These are phyloP conservation scores for Lupinus albus DNA, from an alignment of 306 rosid genomes.

Conservation along the genomic window DNA sequence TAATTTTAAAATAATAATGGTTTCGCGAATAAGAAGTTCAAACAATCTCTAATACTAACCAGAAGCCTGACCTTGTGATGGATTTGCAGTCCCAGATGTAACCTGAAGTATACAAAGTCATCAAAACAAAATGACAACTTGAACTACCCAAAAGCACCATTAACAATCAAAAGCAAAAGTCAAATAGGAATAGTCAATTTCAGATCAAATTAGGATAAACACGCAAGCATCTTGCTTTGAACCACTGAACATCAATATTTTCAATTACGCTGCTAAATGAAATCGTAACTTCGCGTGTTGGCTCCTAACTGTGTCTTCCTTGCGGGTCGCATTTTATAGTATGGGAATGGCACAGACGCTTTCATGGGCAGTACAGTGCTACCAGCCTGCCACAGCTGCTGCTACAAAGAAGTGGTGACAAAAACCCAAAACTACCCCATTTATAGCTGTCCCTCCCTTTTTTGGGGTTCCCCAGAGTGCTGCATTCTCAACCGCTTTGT, in stretches of 20 bases:
- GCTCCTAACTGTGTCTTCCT: no score
- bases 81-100: conserved; percentile 52
- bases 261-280: no score
- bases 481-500: no score
- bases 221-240: not conserved
- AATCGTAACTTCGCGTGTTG: no score
- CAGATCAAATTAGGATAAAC: conserved; percentile 19
- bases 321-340: no score
- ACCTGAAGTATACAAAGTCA: conserved; percentile 53
- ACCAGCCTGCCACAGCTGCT: no score
- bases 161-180: not conserved
- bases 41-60: conserved; percentile 55
- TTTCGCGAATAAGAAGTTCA: not conserved
- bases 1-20: conserved; percentile 10
- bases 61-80: conserved; percentile 55
- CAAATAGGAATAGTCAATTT: not conserved
- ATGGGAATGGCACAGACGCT: no score
- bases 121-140: conserved; percentile 24
- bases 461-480: no score
- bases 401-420: no score
- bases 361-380: no score
- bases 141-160: not conserved
- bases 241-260: not conserved
- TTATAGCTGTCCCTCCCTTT: no score
- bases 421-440: no score